Conservation (phyloP, 2,329 filamentous ascomycete species). For the Microascus cirrosus region DNA sequence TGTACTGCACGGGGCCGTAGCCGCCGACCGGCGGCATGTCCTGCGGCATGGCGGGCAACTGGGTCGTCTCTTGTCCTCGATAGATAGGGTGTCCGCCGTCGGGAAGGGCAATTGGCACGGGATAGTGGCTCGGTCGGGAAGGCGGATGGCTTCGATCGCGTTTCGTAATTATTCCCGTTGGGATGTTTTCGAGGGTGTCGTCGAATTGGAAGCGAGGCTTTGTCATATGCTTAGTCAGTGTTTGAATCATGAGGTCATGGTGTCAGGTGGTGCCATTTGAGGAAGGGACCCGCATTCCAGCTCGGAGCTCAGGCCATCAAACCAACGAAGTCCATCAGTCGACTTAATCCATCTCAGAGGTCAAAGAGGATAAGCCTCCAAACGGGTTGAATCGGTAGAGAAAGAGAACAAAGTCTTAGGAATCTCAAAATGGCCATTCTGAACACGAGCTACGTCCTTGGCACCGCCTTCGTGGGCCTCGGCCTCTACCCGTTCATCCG, state of each 20-base stretch:
- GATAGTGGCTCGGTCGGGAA: neutral
- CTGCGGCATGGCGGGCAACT: constrained; percentile 66
- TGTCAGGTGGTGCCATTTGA: neutral
- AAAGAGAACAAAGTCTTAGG: neutral
- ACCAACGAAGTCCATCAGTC: neutral
- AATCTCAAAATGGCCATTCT: neutral
- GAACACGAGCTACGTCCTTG: constrained; percentile 5
- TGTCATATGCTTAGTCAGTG: neutral
- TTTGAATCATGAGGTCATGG: neutral
- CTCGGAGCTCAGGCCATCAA: neutral
- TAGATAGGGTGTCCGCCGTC: neutral
- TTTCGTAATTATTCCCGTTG: neutral
- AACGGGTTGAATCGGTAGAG: no score
- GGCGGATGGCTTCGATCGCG: neutral
- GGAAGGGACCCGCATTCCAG: neutral
- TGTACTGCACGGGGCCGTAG: constrained; percentile 95
- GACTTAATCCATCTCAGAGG: neutral
- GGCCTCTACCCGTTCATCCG: constrained; percentile 5
- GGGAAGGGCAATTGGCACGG: neutral
- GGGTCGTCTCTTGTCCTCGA: constrained; percentile 4
- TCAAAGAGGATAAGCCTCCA: neutral
- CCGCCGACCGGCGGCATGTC: constrained; percentile 94
- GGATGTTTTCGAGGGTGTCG: neutral
- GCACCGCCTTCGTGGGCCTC: constrained; percentile 5
- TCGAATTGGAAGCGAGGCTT: neutral